phyloP scores from a whole-genome alignment of 257 asterid species.

The Rauvolfia tetraphylla region DNA sequence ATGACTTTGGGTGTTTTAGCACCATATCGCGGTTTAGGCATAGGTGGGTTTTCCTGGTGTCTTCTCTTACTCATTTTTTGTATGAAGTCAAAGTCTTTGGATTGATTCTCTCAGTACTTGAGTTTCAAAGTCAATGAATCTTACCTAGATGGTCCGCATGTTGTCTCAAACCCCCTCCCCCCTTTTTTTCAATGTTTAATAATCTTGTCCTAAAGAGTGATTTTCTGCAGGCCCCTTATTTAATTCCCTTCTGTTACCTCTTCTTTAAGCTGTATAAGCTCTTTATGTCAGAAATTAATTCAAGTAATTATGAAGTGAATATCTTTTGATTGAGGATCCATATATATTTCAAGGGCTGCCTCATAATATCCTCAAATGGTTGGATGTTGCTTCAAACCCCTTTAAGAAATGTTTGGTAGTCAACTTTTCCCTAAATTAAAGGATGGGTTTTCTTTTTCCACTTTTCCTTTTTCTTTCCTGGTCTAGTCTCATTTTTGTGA shows the following conservation, averaged over 20 bases:
- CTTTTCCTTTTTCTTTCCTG: too few relatives aligned
- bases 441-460: background rate
- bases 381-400: background rate
- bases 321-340: background rate
- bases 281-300: background rate
- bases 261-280: background rate
- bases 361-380: background rate
- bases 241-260: background rate
- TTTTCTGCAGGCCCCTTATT: background rate
- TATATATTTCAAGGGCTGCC: background rate
- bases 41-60: conserved; percentile 33
- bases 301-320: background rate
- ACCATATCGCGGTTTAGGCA: conserved; percentile 49
- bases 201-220: background rate
- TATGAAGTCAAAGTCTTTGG: background rate
- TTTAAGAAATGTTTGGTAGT: background rate
- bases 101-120: background rate
- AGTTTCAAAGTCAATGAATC: background rate
- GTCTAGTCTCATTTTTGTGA: background rate
- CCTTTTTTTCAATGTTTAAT: background rate
- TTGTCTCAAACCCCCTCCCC: background rate
- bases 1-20: conserved; percentile 74
- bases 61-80: background rate
- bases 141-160: background rate
- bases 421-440: background rate